Base-by-base conservation (phyloP, 1,139 yeast species). In the Candida labiduridarum region DNA sequence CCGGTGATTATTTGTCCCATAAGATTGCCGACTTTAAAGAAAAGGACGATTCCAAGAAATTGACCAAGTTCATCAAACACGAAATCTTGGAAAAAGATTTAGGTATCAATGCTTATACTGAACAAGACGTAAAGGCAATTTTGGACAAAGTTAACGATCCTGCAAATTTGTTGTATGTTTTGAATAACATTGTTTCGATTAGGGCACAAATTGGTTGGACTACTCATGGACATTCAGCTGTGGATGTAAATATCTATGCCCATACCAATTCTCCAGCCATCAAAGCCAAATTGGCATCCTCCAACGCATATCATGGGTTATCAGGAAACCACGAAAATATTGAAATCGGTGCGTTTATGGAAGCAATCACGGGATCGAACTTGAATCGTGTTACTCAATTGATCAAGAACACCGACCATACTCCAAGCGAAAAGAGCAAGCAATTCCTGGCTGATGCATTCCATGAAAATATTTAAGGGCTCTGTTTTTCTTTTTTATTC, bases 181-280 rank as follows among this genome's bases (percentile, higher is more conserved):
- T 75, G 55, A 84, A 85, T 59, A 71, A 82, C 49, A 78, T 89
- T 76, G 78, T 87, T 10, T 84, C 92, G 1, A 59, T 66, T 14
- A 79, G 95, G 52, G 88, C 96, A 0, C 87, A 85, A 63, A 81
- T 89, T 44, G 96, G 96, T 11, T 90, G 96, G 96, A 76, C 94
- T 7, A 88, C 96, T 0, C 94, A 88, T 61, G 96, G 96, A 25
- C 97, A 90, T 65, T 84, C 95, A 18, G 95, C 95, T 0, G 96
- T 88, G 11, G 96, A 90, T 65, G 96, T 90, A 36, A 88, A 89
- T 60, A 85, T 89, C 44, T 90, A 88, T 64, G 96, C 85, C 0
- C 80, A 84, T 62, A 78, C 90, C 35, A 86, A 85, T 59, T 78
- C 78, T 44, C 71, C 72, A 33, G 58, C 65, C 1, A 70, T 82